These are phyloP conservation scores for Microsporum audouinii DNA, from an alignment of 2,329 filamentous ascomycete genomes.

Conservation along the genomic window DNA sequence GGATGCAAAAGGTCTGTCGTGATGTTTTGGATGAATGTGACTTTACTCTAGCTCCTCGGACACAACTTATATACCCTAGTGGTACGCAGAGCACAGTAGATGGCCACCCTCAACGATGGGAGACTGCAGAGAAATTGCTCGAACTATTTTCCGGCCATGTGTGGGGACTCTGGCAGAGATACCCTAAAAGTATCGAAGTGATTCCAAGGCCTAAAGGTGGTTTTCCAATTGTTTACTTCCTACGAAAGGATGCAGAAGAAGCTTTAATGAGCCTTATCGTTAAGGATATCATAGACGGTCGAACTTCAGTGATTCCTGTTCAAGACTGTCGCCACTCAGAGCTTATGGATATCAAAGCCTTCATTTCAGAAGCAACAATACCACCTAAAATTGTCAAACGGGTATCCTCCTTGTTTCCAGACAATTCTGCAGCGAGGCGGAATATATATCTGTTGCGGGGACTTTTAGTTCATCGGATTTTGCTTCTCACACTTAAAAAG, in stretches of 20 bases:
- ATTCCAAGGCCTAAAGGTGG: constrained; percentile 28
- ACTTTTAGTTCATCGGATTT: constrained; percentile 44
- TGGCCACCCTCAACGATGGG: constrained; percentile 46
- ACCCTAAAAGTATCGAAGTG: constrained; percentile 42
- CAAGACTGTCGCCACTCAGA: neutral
- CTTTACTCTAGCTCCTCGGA: constrained; percentile 49
- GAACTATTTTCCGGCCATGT: constrained; percentile 26
- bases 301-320: constrained; percentile 19
- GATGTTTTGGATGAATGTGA: constrained; percentile 55
- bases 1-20: constrained; percentile 40
- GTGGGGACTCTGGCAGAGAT: constrained; percentile 27
- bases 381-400: neutral
- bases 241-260: constrained; percentile 40
- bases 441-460: constrained; percentile 26
- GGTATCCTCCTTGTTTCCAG: constrained; percentile 4
- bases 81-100: constrained; percentile 43
- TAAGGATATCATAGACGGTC: constrained; percentile 30
- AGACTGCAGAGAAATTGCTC: constrained; percentile 44
- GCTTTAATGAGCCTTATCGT: constrained; percentile 33
- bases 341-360: constrained; percentile 5
- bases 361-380: constrained; percentile 8
- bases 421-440: constrained; percentile 8
- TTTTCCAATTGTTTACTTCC: constrained; percentile 49
- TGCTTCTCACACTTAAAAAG: constrained; percentile 48
- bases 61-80: constrained; percentile 53